Conservation (phyloP, 176 grass and related monocot species). For the Poa annua region DNA sequence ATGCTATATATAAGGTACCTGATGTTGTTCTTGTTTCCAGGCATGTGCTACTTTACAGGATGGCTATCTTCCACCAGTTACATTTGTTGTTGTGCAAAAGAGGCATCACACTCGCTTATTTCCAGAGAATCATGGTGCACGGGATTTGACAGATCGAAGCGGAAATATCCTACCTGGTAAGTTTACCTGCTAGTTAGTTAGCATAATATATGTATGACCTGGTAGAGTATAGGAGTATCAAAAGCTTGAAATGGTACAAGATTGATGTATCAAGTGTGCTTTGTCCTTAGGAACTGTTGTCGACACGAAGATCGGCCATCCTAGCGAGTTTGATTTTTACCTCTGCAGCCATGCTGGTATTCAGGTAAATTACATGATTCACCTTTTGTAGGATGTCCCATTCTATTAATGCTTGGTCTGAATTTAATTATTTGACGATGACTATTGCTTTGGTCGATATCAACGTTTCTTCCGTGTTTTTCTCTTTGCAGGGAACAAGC, state of each 20-base stretch:
- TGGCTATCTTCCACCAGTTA: constrained; percentile 60
- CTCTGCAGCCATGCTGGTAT: constrained; percentile 95
- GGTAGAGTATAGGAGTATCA: background rate
- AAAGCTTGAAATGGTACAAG: background rate
- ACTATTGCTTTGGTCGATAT: background rate
- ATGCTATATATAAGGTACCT: background rate
- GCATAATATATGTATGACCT: background rate
- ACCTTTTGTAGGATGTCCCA: background rate
- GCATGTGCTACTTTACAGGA: constrained; percentile 71
- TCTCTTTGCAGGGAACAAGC: constrained; percentile 66
- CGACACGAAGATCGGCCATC: constrained; percentile 79
- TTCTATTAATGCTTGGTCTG: background rate
- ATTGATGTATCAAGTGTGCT: background rate
- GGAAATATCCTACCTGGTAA: constrained; percentile 83
- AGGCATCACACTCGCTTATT: constrained; percentile 86
- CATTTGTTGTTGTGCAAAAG: constrained; percentile 92
- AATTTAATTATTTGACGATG: background rate
- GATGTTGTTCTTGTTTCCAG: constrained; percentile 43
- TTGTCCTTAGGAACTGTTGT: constrained; percentile 68
- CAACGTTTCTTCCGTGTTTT: background rate
- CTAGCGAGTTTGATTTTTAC: constrained; percentile 87
- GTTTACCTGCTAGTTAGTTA: background rate
- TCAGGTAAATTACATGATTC: constrained; percentile 49
- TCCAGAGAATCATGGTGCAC: constrained; percentile 59
- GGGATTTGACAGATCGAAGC: constrained; percentile 58